phyloP scores from a whole-genome alignment of 2,329 filamentous ascomycete genomes.

The Diaporthe caulivora region DNA sequence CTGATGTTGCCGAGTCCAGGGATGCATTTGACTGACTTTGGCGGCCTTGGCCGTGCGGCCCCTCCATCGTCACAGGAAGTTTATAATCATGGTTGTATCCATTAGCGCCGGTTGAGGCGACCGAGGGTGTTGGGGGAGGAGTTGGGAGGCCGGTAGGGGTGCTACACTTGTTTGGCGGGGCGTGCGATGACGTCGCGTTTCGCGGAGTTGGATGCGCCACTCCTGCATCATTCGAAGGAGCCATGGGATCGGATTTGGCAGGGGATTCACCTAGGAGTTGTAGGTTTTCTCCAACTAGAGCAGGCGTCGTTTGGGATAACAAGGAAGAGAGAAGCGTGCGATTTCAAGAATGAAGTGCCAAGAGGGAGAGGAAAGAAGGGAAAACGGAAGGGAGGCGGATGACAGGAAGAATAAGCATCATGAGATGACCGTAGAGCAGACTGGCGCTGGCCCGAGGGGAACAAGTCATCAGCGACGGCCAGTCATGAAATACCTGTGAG shows the following conservation, averaged over 20 bases:
- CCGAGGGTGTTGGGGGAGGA: constrained; percentile 32
- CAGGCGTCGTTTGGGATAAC: background rate
- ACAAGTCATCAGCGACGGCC: constrained; percentile 11
- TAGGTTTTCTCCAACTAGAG: background rate
- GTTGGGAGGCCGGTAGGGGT: constrained; percentile 23
- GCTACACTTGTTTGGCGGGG: constrained; percentile 22
- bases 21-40: constrained; percentile 40
- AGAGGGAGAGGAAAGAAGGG: background rate
- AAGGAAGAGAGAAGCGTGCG: background rate
- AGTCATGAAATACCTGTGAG: constrained; percentile 8
- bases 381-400: background rate
- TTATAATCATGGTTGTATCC: constrained; percentile 6
- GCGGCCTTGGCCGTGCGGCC: constrained; percentile 4
- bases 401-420: constrained; percentile 5
- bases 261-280: background rate
- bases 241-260: background rate
- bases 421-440: background rate
- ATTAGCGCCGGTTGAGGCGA: background rate
- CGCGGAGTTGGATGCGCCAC: constrained; percentile 14
- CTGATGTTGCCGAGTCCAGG: constrained; percentile 43
- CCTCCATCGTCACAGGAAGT: background rate
- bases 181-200: constrained; percentile 35
- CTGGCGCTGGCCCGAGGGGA: background rate
- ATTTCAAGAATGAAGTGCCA: background rate
- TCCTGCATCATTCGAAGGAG: background rate